Percentiles rank a stretch among this genome's conserved stretches.
Conservation (phyloP, 192 early-diverging fungal genomes). For the Backusella tuberculispora region DNA sequence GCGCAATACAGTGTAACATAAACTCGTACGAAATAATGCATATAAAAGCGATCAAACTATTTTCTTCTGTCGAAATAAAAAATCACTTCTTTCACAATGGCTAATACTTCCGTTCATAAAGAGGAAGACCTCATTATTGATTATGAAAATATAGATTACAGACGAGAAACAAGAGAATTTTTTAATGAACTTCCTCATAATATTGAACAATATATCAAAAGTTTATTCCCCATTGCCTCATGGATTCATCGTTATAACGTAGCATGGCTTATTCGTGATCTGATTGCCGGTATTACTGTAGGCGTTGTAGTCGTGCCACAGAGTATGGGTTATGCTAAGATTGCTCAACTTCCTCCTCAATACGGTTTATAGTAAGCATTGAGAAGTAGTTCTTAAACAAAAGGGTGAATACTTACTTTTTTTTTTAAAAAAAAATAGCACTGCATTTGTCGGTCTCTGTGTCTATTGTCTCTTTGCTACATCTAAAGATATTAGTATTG, state of each 20-base stretch:
- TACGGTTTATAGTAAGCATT: slow-evolving; percentile 73
- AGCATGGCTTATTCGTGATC: slow-evolving; percentile 55
- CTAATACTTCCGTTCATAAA: slow-evolving; percentile 5
- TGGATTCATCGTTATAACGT: slow-evolving; percentile 47
- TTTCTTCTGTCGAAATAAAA: background rate
- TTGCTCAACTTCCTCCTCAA: slow-evolving; percentile 70
- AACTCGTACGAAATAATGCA: background rate
- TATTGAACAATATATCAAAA: slow-evolving; percentile 25
- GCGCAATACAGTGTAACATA: slow-evolving; percentile 12
- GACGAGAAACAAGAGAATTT: slow-evolving; percentile 18
- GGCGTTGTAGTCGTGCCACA: slow-evolving; percentile 79
- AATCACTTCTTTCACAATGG: slow-evolving; percentile 5
- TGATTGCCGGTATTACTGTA: slow-evolving; percentile 78
- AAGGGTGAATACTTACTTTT: background rate
- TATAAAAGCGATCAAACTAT: background rate
- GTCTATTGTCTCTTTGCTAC: slow-evolving; percentile 74
- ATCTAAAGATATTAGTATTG: slow-evolving; percentile 78
- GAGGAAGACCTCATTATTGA: slow-evolving; percentile 34
- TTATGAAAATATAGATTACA: slow-evolving; percentile 32
- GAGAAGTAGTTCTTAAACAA: background rate
- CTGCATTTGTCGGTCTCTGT: slow-evolving; percentile 66
- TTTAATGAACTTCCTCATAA: slow-evolving; percentile 30
- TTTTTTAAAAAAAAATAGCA: slow-evolving; percentile 26
- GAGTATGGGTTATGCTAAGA: slow-evolving; percentile 73
- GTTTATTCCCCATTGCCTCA: slow-evolving; percentile 41